Evolutionary conservation across 306 rosid species (phyloP), one percentile per base, ranked within the genome.

Genomic region (Cajanus cajan): DNA sequence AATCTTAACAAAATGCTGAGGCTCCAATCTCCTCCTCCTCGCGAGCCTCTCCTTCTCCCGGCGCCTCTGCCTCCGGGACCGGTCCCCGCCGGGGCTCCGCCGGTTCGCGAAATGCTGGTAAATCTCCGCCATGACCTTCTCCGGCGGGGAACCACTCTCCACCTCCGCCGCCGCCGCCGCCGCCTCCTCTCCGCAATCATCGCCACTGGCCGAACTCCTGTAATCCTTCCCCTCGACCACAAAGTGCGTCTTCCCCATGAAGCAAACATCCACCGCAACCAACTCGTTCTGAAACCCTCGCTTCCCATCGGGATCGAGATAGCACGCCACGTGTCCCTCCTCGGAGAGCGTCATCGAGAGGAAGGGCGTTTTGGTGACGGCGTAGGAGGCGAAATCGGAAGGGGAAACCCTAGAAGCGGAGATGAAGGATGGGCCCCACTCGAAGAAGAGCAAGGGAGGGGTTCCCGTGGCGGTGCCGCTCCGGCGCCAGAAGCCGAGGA

Each of bases 1-100:
- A 73, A 95, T 88, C 94, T 95, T 95, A 10, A 95, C 99, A 63
- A 91, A 95, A 90, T 95, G 98, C 80, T 95, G 94, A 24, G 98
- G 76, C 86, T 91, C 98, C 99, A 88, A 88, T 58, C 82, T 95
- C 58, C 82, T 95, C 91, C 91, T 88, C 81, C 83, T 87, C 19
- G 88, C 88, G 18, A 86, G 80, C 71, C 92, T 90, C 72, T 90
- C 94, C 90, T 84, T 93, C 80, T 89, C 92, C 82, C 65, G 85
- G 85, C 88, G 90, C 79, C 98, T 89, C 82, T 91, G 97, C 81
- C 88, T 89, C 89, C 98, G 89, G 5, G 88, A 85, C 41, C 88
- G 86, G 15, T 93, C 97, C 2, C 90, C 85, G 3, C 87, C 90
- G 0, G 99, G 99, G 58, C 96, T 93, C 25, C 89, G 89, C 78